Evolutionary conservation across 768 basidiomycete genomes (phyloP), one percentile per base, ranked within the genome.

Genomic region (Boletus subcaerulescens): DNA sequence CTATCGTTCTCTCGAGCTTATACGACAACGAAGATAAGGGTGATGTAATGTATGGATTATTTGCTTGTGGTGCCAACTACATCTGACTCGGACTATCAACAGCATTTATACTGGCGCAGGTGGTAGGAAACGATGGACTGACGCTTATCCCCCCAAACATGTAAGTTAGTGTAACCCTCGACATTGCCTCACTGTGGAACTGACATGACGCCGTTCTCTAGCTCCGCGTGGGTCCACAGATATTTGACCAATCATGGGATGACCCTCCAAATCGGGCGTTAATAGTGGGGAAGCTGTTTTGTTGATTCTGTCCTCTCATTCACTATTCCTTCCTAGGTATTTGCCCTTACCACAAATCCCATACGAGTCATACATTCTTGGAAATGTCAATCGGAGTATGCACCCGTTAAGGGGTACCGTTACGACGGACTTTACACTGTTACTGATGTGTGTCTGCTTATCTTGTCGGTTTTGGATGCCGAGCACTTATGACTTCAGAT

Each of bases 381-480:
- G 18, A 61, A 4, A 9, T 45, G 49, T 32, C 12, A 4, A 8
- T 71, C 71, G 11, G 51, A 52, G 41, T 71, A 68, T 55, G 64
- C 71, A 7, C 70, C 70, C 14, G 13, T 26, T 3, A 6, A 31
- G 2, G 69, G 68, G 10, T 63, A 60, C 36, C 71, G 70, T 3
- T 71, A 72, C 29, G 70, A 72, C 26, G 70, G 70, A 18, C 42
- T 71, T 3, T 71, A 71, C 48, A 69, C 26, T 32, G 57, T 71
- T 3, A 36, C 59, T 4, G 41, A 47, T 6, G 71, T 73, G 31
- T 43, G 58, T 38, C 17, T 33, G 13, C 45, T 13, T 3, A 13
- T 32, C n/a, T 29, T 10, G 4, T 45, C 10, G 3, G 5, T 26
- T 46, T 46, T 17, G 1, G 24, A 29, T 39, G 11, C 14, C 41